These are phyloP conservation scores for Monosporozyma servazzii DNA, from an alignment of 805 yeast species.

Conservation along the genomic window DNA sequence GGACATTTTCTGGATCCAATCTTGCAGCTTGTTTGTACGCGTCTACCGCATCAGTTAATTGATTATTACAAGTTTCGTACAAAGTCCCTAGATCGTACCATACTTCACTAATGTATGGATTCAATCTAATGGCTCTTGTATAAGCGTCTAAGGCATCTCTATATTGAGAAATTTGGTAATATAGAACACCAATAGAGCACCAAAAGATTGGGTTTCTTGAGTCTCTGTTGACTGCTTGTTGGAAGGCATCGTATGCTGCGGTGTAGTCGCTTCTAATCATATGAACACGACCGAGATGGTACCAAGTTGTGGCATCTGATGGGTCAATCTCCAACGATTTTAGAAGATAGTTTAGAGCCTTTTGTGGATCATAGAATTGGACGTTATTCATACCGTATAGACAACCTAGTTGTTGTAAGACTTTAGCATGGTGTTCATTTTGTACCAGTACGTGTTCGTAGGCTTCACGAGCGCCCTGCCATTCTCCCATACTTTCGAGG, in stretches of 20 bases:
- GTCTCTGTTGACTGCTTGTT: slow-evolving; percentile 95
- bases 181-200: slow-evolving; percentile 92
- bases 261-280: slow-evolving; percentile 94
- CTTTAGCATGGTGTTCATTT: slow-evolving; percentile 92
- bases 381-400: slow-evolving; percentile 58
- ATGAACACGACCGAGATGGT: slow-evolving; percentile 90
- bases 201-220: slow-evolving; percentile 96
- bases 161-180: slow-evolving; percentile 92
- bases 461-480: slow-evolving; percentile 87
- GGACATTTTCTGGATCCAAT: slow-evolving; percentile 88
- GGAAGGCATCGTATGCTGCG: slow-evolving; percentile 96
- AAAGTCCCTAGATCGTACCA: slow-evolving; percentile 98
- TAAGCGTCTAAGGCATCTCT: slow-evolving; percentile 96
- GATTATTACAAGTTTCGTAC: slow-evolving; percentile 95
- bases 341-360: slow-evolving; percentile 70
- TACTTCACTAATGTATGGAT: slow-evolving; percentile 93
- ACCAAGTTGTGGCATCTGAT: slow-evolving; percentile 94
- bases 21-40: slow-evolving; percentile 96
- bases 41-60: slow-evolving; percentile 87
- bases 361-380: slow-evolving; percentile 70
- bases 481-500: slow-evolving; percentile 86
- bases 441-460: slow-evolving; percentile 85
- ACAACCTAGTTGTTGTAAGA: slow-evolving; percentile 92
- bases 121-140: slow-evolving; percentile 89
- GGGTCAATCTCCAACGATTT: slow-evolving; percentile 86